Percentiles rank a stretch among this genome's conserved stretches.
Evolutionary conservation across 768 basidiomycete genomes (phyloP).

Genomic region (Kwoniella sp.): DNA sequence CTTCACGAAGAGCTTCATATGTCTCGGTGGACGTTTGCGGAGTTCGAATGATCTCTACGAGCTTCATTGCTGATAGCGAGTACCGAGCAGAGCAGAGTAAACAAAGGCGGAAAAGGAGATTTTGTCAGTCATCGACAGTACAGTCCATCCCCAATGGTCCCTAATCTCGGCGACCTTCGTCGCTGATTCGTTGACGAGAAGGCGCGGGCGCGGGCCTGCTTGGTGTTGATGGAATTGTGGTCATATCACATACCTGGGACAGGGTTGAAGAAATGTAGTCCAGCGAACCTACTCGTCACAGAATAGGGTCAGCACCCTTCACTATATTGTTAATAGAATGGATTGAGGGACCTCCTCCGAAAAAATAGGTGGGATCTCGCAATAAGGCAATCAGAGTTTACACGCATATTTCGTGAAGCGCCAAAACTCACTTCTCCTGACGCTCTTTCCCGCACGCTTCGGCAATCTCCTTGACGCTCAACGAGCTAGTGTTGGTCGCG

Average conservation of each 20-base stretch:
- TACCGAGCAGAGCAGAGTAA: too few species aligned
- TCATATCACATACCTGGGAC: constrained; percentile 34
- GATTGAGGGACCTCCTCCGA: too few species aligned
- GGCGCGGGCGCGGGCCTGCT: too few species aligned
- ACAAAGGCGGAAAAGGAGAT: too few species aligned
- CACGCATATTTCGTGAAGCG: neutral
- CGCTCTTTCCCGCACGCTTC: constrained; percentile 46
- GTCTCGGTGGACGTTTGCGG: constrained; percentile 54
- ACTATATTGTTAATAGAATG: too few species aligned
- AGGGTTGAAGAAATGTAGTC: constrained; percentile 59
- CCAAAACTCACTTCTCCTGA: constrained; percentile 42
- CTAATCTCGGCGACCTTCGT: too few species aligned
- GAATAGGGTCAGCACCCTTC: neutral
- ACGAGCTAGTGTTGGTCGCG: constrained; percentile 58
- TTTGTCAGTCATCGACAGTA: too few species aligned
- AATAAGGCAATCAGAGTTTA: neutral
- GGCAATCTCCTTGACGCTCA: constrained; percentile 57
- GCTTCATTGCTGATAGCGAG: constrained; percentile 54
- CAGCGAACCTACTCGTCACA: constrained; percentile 53
- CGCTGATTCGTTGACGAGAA: too few species aligned
- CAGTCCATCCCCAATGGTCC: too few species aligned
- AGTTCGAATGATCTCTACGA: constrained; percentile 58
- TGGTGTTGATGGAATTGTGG: too few species aligned
- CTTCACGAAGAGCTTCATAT: constrained; percentile 53
- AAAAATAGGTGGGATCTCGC: too few species aligned